These are phyloP conservation scores for Starmerella bacillaris DNA, from an alignment of 805 yeast genomes.

Conservation along the genomic window DNA sequence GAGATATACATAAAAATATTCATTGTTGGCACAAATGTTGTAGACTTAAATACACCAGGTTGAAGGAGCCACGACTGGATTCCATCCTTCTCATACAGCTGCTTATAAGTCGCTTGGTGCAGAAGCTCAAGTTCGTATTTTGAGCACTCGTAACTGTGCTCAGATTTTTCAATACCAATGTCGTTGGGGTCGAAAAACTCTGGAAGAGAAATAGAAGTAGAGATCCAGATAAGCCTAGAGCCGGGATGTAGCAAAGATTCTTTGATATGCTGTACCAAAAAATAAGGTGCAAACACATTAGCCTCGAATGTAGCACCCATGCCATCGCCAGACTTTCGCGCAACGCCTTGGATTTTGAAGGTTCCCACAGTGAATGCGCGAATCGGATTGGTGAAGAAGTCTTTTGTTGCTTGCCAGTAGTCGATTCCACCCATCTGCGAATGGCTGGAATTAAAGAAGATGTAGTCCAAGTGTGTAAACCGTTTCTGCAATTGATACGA, in stretches of 20 bases:
- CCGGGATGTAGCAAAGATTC: slow-evolving; percentile 26
- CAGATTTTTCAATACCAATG: slow-evolving; percentile 45
- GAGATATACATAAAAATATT: slow-evolving; percentile 68
- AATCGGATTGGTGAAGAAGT: slow-evolving; percentile 47
- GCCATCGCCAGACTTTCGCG: slow-evolving; percentile 57
- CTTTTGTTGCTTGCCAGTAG: slow-evolving; percentile 61
- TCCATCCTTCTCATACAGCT: slow-evolving; percentile 31
- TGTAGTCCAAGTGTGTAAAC: slow-evolving; percentile 52
- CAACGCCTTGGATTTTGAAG: slow-evolving; percentile 65
- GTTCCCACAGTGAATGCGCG: slow-evolving; percentile 77
- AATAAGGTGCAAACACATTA: slow-evolving; percentile 93
- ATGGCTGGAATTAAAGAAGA: slow-evolving; percentile 79
- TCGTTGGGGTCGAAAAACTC: slow-evolving; percentile 58
- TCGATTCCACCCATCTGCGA: slow-evolving; percentile 75
- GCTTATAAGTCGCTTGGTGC: slow-evolving; percentile 51
- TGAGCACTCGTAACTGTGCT: slow-evolving; percentile 76
- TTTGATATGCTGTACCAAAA: slow-evolving; percentile 47
- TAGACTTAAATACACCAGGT: slow-evolving; percentile 85
- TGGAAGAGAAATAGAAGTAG: slow-evolving; percentile 66
- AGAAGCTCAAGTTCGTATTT: slow-evolving; percentile 70
- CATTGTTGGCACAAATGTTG: slow-evolving; percentile 57
- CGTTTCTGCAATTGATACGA: slow-evolving; percentile 48
- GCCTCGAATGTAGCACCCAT: slow-evolving; percentile 84
- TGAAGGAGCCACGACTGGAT: slow-evolving; percentile 65
- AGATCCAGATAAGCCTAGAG: slow-evolving; percentile 67